Conservation (phyloP, 2,329 filamentous ascomycete genomes). For the Helotiales sp. region DNA sequence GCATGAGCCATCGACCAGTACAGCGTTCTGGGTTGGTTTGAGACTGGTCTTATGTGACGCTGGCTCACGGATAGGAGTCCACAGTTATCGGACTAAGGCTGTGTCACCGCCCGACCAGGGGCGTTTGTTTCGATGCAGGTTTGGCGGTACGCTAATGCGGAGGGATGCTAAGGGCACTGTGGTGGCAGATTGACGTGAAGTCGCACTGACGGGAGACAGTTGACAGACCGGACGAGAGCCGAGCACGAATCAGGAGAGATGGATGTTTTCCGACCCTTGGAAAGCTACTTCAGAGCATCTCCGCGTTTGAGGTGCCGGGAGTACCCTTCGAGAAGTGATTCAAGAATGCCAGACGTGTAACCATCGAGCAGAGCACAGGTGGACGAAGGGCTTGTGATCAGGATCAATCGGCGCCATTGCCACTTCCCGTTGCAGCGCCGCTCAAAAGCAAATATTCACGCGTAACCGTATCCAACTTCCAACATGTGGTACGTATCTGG, state of each 20-base stretch:
- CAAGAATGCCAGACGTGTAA: background rate
- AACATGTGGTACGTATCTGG: too few species aligned
- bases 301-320: slow-evolving; percentile 2
- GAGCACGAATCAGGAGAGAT: background rate
- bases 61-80: too few species aligned
- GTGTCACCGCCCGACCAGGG: background rate
- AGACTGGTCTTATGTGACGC: slow-evolving; percentile 2
- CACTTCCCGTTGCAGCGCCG: background rate
- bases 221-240: background rate
- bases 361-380: background rate
- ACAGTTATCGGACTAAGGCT: background rate
- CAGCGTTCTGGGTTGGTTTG: background rate
- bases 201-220: background rate
- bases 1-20: background rate
- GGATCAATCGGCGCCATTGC: background rate
- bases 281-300: background rate
- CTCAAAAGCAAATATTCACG: background rate
- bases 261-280: background rate
- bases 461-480: too few species aligned
- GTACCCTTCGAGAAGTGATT: background rate
- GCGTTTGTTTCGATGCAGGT: background rate
- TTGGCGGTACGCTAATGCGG: slow-evolving; percentile 4
- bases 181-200: background rate
- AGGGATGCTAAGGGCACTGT: too few species aligned
- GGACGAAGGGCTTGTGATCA: background rate